Percentiles rank a stretch among this genome's conserved stretches.
Evolutionary conservation across 2,329 filamentous ascomycete species (phyloP).

Genomic region (Stagonosporopsis tanaceti): DNA sequence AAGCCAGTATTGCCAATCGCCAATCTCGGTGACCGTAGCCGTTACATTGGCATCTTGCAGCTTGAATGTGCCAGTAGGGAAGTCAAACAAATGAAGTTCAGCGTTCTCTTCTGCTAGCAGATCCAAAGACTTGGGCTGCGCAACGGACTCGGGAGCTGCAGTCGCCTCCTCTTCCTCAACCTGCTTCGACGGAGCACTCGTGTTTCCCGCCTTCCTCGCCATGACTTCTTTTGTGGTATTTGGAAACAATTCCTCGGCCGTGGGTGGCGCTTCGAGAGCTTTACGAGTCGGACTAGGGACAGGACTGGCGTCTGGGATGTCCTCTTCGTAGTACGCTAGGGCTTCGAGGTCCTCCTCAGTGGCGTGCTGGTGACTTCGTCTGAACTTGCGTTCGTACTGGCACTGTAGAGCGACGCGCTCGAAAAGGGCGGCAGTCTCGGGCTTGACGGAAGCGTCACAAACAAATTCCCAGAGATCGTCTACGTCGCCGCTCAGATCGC

Average conservation of each 20-base stretch:
- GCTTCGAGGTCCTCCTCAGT: conserved; percentile 81
- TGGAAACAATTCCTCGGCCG: conserved; percentile 46
- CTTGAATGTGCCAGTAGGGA: conserved; percentile 84
- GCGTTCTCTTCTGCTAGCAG: conserved; percentile 77
- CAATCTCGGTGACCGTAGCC: conserved; percentile 84
- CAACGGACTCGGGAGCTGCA: conserved; percentile 66
- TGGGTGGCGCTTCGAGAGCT: conserved; percentile 44
- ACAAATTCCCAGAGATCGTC: conserved; percentile 99
- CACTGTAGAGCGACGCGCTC: conserved; percentile 86
- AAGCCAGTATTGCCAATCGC: conserved; percentile 95
- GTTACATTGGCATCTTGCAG: conserved; percentile 77
- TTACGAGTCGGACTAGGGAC: conserved; percentile 57
- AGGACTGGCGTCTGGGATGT: conserved; percentile 68
- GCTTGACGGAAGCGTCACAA: conserved; percentile 77
- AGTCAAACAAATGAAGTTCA: conserved; percentile 94
- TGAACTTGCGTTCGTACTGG: conserved; percentile 96
- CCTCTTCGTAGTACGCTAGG: conserved; percentile 77
- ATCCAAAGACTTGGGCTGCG: conserved; percentile 73
- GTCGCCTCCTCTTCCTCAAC: conserved; percentile 56
- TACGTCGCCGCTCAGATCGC: conserved; percentile 89
- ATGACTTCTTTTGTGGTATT: conserved; percentile 52
- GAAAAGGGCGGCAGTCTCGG: conserved; percentile 79
- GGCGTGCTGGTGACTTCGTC: conserved; percentile 79
- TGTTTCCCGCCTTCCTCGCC: conserved; percentile 51
- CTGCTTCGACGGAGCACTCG: conserved; percentile 39